These are phyloP conservation scores for Hypomyces perniciosus DNA, from an alignment of 2,329 filamentous ascomycete genomes.

Conservation along the genomic window DNA sequence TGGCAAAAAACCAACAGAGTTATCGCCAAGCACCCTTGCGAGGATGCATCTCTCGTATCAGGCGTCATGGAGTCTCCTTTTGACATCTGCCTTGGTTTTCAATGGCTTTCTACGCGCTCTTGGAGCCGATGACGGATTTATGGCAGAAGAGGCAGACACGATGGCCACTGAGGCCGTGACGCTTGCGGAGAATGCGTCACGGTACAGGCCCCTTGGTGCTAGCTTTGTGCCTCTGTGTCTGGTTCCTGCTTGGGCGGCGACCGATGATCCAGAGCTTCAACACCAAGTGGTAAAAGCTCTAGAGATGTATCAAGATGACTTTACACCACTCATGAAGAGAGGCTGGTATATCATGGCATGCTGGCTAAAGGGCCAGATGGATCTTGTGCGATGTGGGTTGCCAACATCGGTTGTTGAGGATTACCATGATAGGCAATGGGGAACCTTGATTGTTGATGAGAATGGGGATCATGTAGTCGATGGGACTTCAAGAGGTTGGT, in stretches of 20 bases:
- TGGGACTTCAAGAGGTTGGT: neutral
- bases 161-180: conserved; percentile 20
- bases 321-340: neutral
- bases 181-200: conserved; percentile 16
- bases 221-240: conserved; percentile 22
- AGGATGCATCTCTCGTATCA: conserved; percentile 7
- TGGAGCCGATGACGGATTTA: conserved; percentile 8
- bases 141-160: conserved; percentile 15
- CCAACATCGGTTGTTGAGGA: neutral
- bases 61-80: neutral
- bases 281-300: conserved; percentile 11
- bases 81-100: conserved; percentile 2
- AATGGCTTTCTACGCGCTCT: conserved; percentile 21
- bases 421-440: conserved; percentile 4
- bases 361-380: conserved; percentile 9
- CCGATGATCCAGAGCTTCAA: conserved; percentile 21
- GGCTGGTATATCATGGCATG: conserved; percentile 9
- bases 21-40: conserved; percentile 1
- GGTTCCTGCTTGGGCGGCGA: conserved; percentile 20
- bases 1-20: neutral
- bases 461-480: neutral
- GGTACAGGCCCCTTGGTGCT: conserved; percentile 23
- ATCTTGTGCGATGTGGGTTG: conserved; percentile 2
- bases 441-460: conserved; percentile 5
- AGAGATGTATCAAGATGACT: conserved; percentile 19